These are phyloP conservation scores for Lentinula edodes DNA, from an alignment of 768 basidiomycete genomes.

Conservation along the genomic window DNA sequence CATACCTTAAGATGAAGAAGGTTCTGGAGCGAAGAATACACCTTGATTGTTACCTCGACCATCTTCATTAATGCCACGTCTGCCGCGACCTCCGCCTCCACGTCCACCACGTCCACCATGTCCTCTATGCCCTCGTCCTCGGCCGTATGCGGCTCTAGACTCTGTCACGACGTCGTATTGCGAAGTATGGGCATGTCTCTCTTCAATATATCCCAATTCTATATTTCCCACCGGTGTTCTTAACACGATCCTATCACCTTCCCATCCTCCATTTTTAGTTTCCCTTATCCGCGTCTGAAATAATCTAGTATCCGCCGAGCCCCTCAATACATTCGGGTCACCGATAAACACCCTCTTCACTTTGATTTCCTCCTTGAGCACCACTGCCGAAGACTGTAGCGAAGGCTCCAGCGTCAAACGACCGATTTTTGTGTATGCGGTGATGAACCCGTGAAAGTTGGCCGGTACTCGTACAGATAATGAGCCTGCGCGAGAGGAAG, in stretches of 20 bases:
- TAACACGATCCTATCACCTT: background rate
- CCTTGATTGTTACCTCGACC: background rate
- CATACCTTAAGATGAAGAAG: too few species aligned
- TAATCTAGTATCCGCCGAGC: too few species aligned
- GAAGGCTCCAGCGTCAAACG: background rate
- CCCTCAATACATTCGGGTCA: background rate
- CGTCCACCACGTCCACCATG: background rate
- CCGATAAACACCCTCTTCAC: background rate
- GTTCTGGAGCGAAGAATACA: background rate
- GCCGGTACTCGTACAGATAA: background rate
- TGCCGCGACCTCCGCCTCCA: background rate
- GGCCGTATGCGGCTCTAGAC: background rate
- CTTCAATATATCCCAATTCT: background rate
- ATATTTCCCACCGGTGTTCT: background rate
- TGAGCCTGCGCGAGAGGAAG: background rate
- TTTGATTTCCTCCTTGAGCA: background rate
- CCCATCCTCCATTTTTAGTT: background rate
- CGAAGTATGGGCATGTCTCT: background rate
- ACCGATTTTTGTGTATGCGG: background rate
- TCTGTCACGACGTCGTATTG: background rate
- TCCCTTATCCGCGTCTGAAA: too few species aligned
- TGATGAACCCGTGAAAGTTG: background rate
- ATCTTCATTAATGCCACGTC: too few species aligned
- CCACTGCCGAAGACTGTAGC: background rate
- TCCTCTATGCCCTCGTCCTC: background rate